Conservation (phyloP, 2,329 filamentous ascomycete genomes). For the Trichoderma simmonsii region DNA sequence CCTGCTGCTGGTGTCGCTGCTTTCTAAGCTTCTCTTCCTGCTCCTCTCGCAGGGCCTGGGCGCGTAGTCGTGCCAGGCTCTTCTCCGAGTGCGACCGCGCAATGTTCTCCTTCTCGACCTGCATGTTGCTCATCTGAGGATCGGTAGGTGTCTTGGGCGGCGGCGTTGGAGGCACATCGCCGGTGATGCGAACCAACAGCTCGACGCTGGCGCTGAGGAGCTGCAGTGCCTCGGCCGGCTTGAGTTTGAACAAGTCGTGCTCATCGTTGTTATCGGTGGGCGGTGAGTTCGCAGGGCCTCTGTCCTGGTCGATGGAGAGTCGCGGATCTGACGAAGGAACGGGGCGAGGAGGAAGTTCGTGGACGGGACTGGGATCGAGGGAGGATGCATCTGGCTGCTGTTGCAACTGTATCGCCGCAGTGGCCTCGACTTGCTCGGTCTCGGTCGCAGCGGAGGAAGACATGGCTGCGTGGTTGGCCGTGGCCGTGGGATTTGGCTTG, state of each 20-base stretch:
- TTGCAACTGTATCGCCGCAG: slow-evolving; percentile 14
- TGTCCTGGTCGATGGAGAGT: slow-evolving; percentile 28
- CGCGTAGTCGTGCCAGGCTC: slow-evolving; percentile 46
- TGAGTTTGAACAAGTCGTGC: slow-evolving; percentile 70
- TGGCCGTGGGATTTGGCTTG: not conserved
- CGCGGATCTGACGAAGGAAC: slow-evolving; percentile 40
- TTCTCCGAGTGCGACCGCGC: slow-evolving; percentile 56
- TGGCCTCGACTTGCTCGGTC: slow-evolving; percentile 7
- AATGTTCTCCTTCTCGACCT: slow-evolving; percentile 60
- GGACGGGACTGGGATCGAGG: slow-evolving; percentile 6
- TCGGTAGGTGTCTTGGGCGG: slow-evolving; percentile 61
- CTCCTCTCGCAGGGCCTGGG: slow-evolving; percentile 37
- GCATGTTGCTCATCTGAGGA: slow-evolving; percentile 64
- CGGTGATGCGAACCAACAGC: slow-evolving; percentile 66
- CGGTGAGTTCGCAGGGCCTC: not conserved
- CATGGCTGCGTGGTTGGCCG: slow-evolving; percentile 3
- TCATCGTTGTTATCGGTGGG: slow-evolving; percentile 23
- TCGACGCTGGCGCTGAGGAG: slow-evolving; percentile 72
- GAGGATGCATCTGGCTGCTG: slow-evolving; percentile 2
- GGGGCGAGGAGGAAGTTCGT: slow-evolving; percentile 40
- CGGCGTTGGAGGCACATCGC: slow-evolving; percentile 78
- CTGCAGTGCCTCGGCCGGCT: slow-evolving; percentile 71
- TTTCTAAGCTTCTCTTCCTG: slow-evolving; percentile 26
- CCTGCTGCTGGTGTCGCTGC: slow-evolving; percentile 15
- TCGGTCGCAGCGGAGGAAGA: slow-evolving; percentile 2